Base-by-base conservation (phyloP, 225 moss, liverwort and hornwort genomes). In the Antitrichia curtipendula region DNA sequence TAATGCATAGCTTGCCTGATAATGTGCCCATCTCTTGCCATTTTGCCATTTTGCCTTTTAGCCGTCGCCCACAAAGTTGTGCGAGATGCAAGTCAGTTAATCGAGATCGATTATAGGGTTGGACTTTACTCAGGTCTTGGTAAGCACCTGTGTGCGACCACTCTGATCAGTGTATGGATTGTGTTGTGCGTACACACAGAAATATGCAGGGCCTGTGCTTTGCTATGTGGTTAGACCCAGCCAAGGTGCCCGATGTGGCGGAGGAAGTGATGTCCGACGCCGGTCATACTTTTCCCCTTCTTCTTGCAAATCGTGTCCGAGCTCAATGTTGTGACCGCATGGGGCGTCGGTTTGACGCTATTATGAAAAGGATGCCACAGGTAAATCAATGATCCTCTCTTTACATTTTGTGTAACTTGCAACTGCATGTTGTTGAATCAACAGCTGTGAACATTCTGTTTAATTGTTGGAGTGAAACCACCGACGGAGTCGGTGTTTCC, bases 311-410 rank as follows among this genome's bases (percentile, higher is more conserved):
- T 85, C 95, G 94, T 79, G 96, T 96, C 38, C 95, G 95, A 58
- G 95, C 97, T 25, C 89, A 90, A 49, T 96, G 96, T 68, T 98
- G 96, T 93, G 96, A 96, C 78, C 94, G 97, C 24, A 92, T 98
- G 95, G 97, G 96, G n/a, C 92, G 96, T 61, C 83, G 96, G 38
- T 98, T 98, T 84, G 96, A 96, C 81, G 89, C 94, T 34, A 95
- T 96, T 32, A 90, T 98, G 88, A 94, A 94, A 90, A 92, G 94
- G 82, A 96, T 95, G 86, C 97, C 97, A 18, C 96, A 93, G 93
- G 93, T 90, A 41, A n/a, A 36, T 45, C 21, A 28, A 19, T 16
- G 31, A 38, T 38, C 58, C 76, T 76, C 25, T 63, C 75, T 81
- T 64, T 36, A 15, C 36, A 47, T 41, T 49, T 49, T 66, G 28